A percentile compares a stretch with the other conserved stretches of the same genome.
Conservation (phyloP, 2,329 filamentous ascomycete genomes). For the Triangularia verruculosa region DNA sequence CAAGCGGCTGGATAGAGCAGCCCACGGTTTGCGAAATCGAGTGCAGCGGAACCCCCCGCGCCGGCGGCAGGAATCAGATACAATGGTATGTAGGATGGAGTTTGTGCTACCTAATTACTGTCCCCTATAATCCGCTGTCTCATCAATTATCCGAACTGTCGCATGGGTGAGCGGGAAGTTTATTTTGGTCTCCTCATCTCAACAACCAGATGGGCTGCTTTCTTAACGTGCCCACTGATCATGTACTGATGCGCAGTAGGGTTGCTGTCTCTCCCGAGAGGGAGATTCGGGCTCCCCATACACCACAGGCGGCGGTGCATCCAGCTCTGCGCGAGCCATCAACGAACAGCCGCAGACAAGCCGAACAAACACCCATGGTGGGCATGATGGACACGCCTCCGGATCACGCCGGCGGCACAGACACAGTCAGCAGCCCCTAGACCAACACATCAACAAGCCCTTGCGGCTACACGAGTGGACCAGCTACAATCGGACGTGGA, state of each 20-base stretch:
- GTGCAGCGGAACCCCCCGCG: neutral
- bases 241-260: constrained; percentile 36
- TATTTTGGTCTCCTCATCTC: neutral
- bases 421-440: constrained; percentile 44
- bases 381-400: constrained; percentile 26
- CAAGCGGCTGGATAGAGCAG: constrained; percentile 25
- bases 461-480: constrained; percentile 65
- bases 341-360: constrained; percentile 41
- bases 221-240: neutral
- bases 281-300: constrained; percentile 54
- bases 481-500: constrained; percentile 65
- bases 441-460: constrained; percentile 68
- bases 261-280: constrained; percentile 57
- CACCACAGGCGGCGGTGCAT: constrained; percentile 44
- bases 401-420: constrained; percentile 24
- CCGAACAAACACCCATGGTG: constrained; percentile 29
- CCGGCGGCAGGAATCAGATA: constrained; percentile 1
- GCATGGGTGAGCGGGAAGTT: neutral
- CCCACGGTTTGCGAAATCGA: constrained; percentile 22
- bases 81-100: constrained; percentile 24
- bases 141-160: neutral
- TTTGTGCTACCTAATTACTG: neutral
- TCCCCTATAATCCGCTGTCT: neutral
- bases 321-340: constrained; percentile 53
- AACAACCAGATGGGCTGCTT: neutral